Evolutionary conservation across 179 eudicot species (phyloP).

Genomic region (Gypsophila paniculata): DNA sequence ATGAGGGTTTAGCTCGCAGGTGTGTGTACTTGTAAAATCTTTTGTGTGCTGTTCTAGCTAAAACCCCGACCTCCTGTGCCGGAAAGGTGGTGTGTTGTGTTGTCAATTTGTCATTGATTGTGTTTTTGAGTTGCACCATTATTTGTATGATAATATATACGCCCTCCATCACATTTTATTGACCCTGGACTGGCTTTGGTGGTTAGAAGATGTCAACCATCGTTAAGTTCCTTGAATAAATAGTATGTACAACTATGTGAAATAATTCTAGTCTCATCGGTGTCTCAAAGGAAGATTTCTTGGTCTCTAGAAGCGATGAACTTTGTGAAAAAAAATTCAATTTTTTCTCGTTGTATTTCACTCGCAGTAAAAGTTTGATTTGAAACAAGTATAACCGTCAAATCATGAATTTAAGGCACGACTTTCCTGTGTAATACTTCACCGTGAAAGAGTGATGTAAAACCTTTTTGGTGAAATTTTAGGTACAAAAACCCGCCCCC

Average conservation of each 20-base stretch:
- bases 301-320: not conserved
- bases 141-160: not conserved
- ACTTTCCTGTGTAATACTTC: not conserved
- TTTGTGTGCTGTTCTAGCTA: not conserved
- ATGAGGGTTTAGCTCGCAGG: constrained; percentile 84
- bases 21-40: constrained; percentile 27
- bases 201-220: not conserved
- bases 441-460: not conserved
- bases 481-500: constrained; percentile 77
- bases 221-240: not conserved
- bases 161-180: not conserved
- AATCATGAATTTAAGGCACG: not conserved
- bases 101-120: not conserved
- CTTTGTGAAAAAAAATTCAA: not conserved
- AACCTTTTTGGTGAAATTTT: constrained; percentile 17
- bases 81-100: not conserved
- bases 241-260: no score
- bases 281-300: not conserved
- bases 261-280: no score
- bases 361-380: not conserved
- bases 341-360: not conserved
- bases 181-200: not conserved
- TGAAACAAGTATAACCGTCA: not conserved
- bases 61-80: not conserved
- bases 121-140: not conserved